Conservation (phyloP, 1,139 yeast genomes). For the Candida sp. region DNA sequence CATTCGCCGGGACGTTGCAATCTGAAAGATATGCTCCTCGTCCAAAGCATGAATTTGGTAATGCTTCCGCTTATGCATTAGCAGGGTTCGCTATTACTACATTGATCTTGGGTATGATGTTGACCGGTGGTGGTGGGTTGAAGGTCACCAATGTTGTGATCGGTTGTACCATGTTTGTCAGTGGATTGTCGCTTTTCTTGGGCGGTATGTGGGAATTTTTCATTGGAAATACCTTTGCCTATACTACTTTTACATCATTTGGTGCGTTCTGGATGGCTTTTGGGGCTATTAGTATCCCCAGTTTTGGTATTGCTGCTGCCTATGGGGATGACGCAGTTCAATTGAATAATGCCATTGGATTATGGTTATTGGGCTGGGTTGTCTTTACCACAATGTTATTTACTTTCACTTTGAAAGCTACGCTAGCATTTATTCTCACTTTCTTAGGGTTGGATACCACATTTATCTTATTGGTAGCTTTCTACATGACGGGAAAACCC, state of each 20-base stretch:
- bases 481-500: constrained; percentile 30
- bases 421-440: constrained; percentile 34
- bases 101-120: constrained; percentile 41
- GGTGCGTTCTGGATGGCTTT: constrained; percentile 44
- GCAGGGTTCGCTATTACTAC: constrained; percentile 52
- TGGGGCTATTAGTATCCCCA: constrained; percentile 29
- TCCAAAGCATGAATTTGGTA: constrained; percentile 39
- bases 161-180: constrained; percentile 41
- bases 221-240: constrained; percentile 38
- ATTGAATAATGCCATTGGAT: constrained; percentile 35
- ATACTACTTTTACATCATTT: constrained; percentile 37
- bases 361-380: constrained; percentile 44
- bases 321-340: constrained; percentile 38
- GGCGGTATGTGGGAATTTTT: constrained; percentile 53
- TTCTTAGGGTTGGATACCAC: constrained; percentile 36
- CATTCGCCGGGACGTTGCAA: constrained; percentile 30
- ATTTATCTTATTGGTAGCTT: constrained; percentile 40
- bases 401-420: constrained; percentile 40
- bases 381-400: constrained; percentile 40
- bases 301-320: constrained; percentile 56
- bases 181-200: constrained; percentile 45
- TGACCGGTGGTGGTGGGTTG: constrained; percentile 41
- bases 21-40: constrained; percentile 1
- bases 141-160: constrained; percentile 34
- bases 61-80: constrained; percentile 63